Evolutionary conservation across 345 rosid species (phyloP), one percentile per base, ranked within the genome.

Genomic region (Excoecaria cochinchinensis): DNA sequence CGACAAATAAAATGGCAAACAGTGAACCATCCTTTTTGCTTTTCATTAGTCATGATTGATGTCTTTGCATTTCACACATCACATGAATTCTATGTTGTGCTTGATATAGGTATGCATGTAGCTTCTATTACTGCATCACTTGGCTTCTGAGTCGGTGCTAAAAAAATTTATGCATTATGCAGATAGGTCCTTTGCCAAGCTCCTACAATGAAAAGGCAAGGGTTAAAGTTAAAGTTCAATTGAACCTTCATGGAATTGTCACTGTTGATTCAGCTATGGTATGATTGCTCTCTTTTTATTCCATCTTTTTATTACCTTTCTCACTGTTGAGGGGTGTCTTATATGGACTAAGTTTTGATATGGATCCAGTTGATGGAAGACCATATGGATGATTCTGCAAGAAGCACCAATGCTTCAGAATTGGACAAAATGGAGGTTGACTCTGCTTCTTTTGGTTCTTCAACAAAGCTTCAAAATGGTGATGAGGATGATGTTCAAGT

Each of bases 221-320:
- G 77, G 87, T 92, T 74, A 92, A 89, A 86, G 86, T 92, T 67
- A 85, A 83, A 82, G 83, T 90, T 79, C 83, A 79, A 58, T 82
- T 92, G 80, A 85, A 90, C 76, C 90, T 92, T 72, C 90, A 92
- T 72, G 97, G 97, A 56, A 81, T 92, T 76, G 83, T 90, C 70
- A 80, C 75, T 40, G 77, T 89, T 38, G 88, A 81, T 70, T 87
- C 94, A 61, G 94, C 91, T 71, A 76, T 66, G 78, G 97, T 92
- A 81, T 67, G 31, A 40, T 7, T 58, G 31, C 4, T 73, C 47
- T n/a, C 19, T 12, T 46, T 63, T 65, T 53, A 50, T 61, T 47
- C 63, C 16, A 24, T 17, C 7, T 76, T 17, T 36, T 21, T 5
- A 8, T 55, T 58, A 57, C 25, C 24, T 40, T n/a, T 59, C 14